A percentile compares a stretch with the other conserved stretches of the same genome.
Evolutionary conservation across 2,329 filamentous ascomycete genomes (phyloP).

Genomic region (Apiospora saccharicola): DNA sequence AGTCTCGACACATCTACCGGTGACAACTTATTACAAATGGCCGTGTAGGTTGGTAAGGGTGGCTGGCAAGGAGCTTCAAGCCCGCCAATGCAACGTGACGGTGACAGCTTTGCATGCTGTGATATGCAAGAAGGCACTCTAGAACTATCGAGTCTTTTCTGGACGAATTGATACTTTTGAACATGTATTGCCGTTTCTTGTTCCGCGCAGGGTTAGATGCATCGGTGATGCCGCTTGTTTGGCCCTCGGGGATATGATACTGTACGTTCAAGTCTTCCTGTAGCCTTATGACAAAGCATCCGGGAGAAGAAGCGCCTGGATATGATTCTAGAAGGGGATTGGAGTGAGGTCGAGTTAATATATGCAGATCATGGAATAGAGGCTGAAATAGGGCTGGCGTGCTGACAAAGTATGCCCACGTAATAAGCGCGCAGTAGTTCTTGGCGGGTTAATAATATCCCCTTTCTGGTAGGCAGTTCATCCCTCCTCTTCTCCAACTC

Average conservation of each 20-base stretch:
- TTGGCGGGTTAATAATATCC: slow-evolving; percentile 9
- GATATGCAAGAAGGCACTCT: not conserved
- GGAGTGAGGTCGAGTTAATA: slow-evolving; percentile 1
- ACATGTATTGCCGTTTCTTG: not conserved
- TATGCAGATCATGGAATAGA: not conserved
- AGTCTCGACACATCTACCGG: not conserved
- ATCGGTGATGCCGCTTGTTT: not conserved
- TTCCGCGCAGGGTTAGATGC: not conserved
- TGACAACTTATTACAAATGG: not conserved
- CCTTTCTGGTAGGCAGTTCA: not conserved
- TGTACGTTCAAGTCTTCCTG: not conserved
- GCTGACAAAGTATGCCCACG: slow-evolving; percentile 17
- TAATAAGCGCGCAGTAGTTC: not conserved
- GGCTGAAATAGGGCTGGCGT: slow-evolving; percentile 9
- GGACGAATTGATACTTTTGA: not conserved
- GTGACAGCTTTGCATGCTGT: not conserved
- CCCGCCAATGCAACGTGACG: not conserved
- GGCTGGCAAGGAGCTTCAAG: not conserved
- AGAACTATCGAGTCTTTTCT: not conserved
- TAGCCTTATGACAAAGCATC: not conserved
- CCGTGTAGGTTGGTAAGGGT: not conserved
- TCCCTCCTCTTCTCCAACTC: not conserved
- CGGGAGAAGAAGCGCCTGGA: not conserved
- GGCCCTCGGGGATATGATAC: not conserved
- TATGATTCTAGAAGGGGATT: not conserved